Evolutionary conservation across 2,329 filamentous ascomycete genomes (phyloP).

Genomic region (Xylariales sp.): DNA sequence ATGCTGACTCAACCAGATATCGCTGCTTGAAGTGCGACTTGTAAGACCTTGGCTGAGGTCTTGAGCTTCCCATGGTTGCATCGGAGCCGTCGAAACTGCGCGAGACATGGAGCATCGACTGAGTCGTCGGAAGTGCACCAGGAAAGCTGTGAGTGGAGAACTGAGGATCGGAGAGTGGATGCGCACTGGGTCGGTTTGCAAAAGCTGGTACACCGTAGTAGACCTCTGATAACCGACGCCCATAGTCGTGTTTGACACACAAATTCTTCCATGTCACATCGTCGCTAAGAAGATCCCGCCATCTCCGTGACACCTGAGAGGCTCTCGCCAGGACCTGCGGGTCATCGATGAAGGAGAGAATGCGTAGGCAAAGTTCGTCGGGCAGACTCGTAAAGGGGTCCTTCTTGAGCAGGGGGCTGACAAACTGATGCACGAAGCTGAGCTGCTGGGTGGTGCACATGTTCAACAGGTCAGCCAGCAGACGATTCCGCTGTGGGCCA

Average conservation of each 20-base stretch:
- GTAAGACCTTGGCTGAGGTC: conserved; percentile 74
- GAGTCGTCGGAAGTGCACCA: conserved; percentile 31
- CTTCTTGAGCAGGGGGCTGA: conserved; percentile 89
- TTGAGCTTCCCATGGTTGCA: conserved; percentile 14
- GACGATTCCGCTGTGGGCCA: conserved; percentile 69
- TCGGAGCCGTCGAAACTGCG: conserved; percentile 7
- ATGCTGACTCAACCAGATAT: conserved; percentile 95
- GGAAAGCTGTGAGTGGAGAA: conserved; percentile 39
- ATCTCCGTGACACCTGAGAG: conserved; percentile 92
- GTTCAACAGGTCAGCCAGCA: conserved; percentile 84
- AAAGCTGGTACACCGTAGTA: conserved; percentile 29
- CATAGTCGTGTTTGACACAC: conserved; percentile 93
- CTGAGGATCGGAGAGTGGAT: conserved; percentile 28
- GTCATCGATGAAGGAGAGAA: conserved; percentile 95
- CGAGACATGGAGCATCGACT: background rate
- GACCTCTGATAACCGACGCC: conserved; percentile 51
- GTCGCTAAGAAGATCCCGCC: conserved; percentile 89
- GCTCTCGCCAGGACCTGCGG: conserved; percentile 88
- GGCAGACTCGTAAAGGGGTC: conserved; percentile 91
- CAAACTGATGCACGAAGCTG: conserved; percentile 94
- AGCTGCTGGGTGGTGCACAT: conserved; percentile 92
- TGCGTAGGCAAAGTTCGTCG: conserved; percentile 85
- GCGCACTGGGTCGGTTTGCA: conserved; percentile 25
- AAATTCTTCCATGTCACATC: conserved; percentile 98
- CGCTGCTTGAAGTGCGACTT: conserved; percentile 97